These are phyloP conservation scores for Aspergillus floridensis DNA, from an alignment of 2,329 filamentous ascomycete genomes.

Conservation along the genomic window DNA sequence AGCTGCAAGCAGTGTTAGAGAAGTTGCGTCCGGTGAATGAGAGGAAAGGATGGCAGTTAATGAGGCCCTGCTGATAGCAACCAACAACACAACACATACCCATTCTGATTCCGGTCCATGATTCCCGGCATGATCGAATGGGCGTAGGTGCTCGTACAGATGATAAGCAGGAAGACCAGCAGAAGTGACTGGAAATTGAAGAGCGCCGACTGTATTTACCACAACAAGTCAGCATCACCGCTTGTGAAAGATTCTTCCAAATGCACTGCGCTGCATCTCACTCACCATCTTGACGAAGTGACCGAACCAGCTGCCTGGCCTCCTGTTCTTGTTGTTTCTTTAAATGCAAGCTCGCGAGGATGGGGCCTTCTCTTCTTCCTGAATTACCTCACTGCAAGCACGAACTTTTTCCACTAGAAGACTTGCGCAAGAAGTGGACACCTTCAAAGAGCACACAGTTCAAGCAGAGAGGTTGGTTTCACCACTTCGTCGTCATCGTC, in stretches of 20 bases:
- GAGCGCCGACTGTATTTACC: slow-evolving; percentile 69
- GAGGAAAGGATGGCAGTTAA: background rate
- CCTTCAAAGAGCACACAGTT: background rate
- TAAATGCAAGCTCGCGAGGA: background rate
- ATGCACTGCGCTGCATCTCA: slow-evolving; percentile 2
- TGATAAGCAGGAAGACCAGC: slow-evolving; percentile 87
- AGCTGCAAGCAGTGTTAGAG: slow-evolving; percentile 42
- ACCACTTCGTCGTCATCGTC: background rate
- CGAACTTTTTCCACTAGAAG: background rate
- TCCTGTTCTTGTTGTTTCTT: background rate
- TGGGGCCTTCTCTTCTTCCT: background rate
- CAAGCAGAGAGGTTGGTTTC: background rate
- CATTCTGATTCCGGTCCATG: slow-evolving; percentile 89
- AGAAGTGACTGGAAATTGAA: slow-evolving; percentile 99
- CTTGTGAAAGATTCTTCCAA: background rate
- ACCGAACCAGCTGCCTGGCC: background rate
- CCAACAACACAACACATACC: slow-evolving; percentile 53
- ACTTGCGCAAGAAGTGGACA: background rate
- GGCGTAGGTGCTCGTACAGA: slow-evolving; percentile 92
- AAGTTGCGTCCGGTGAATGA: background rate
- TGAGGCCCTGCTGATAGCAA: background rate
- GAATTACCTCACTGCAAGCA: background rate
- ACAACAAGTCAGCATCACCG: background rate
- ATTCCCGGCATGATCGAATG: slow-evolving; percentile 86
- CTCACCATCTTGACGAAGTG: slow-evolving; percentile 32